Evolutionary conservation across 345 rosid species (phyloP).

Genomic region (Gossypium mustelinum): DNA sequence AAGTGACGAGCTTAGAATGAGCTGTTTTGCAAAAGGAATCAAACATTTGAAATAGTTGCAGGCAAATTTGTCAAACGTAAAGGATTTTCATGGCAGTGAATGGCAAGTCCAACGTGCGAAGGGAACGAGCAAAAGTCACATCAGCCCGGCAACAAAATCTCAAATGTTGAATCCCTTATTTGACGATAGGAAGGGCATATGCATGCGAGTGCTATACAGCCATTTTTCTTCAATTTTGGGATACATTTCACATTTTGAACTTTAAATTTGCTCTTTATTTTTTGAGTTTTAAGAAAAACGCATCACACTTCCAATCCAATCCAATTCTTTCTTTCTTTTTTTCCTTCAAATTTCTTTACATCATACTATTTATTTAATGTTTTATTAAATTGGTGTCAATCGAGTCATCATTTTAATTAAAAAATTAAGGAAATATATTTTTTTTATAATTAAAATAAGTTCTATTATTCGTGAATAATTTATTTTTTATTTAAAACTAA

Average conservation of each 20-base stretch:
- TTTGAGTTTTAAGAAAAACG: background rate
- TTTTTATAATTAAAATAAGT: too few species aligned
- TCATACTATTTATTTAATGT: too few species aligned
- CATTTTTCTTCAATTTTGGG: constrained; percentile 18
- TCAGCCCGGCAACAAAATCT: constrained; percentile 42
- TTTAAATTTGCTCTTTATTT: background rate
- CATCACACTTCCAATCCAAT: background rate
- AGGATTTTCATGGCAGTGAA: constrained; percentile 12
- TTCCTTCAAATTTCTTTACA: too few species aligned
- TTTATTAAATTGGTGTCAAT: too few species aligned
- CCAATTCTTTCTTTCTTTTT: background rate
- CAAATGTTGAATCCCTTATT: background rate
- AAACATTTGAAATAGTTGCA: constrained; percentile 14
- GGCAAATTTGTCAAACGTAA: constrained; percentile 30
- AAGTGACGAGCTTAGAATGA: constrained; percentile 16
- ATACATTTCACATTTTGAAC: constrained; percentile 20
- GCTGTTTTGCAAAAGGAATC: constrained; percentile 28
- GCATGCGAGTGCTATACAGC: constrained; percentile 21
- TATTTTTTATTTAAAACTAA: too few species aligned
- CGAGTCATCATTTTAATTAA: too few species aligned
- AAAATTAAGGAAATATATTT: too few species aligned
- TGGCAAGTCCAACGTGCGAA: constrained; percentile 18
- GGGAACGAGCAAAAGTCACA: constrained; percentile 24
- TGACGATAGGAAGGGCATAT: constrained; percentile 13
- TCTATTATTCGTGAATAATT: fast-evolving